A percentile compares a stretch with the other conserved stretches of the same genome.
phyloP scores from a whole-genome alignment of 495 filamentous ascomycete genomes.

The Penicillium tannophilum region DNA sequence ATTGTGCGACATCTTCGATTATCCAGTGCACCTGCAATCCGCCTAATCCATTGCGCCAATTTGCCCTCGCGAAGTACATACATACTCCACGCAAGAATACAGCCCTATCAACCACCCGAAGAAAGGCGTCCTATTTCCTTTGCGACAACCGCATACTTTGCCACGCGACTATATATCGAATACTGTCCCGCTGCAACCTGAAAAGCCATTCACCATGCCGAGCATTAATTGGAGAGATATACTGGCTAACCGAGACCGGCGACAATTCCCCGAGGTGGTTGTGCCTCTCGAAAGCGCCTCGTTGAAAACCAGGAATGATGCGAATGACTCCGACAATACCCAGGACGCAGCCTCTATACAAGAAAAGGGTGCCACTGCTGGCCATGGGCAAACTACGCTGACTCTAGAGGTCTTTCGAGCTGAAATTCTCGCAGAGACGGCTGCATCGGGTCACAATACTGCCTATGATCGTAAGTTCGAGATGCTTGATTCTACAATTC shows the following conservation, averaged over 20 bases:
- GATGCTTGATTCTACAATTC: neutral
- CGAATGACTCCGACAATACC: constrained; percentile 18
- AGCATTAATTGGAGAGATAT: constrained; percentile 38
- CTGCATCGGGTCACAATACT: constrained; percentile 48
- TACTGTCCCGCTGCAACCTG: neutral
- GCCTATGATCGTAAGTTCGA: constrained; percentile 57
- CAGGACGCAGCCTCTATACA: constrained; percentile 34
- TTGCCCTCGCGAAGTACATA: neutral
- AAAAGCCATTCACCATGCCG: neutral
- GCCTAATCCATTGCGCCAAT: neutral
- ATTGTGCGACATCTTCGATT: neutral
- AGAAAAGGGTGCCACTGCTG: constrained; percentile 36
- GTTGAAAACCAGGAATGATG: constrained; percentile 18
- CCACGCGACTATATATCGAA: neutral
- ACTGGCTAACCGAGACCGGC: constrained; percentile 45
- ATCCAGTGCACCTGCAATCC: neutral
- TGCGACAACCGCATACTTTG: neutral
- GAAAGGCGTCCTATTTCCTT: neutral
- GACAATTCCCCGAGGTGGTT: constrained; percentile 47
- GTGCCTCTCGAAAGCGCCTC: constrained; percentile 40
- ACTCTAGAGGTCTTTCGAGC: constrained; percentile 51
- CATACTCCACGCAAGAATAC: neutral
- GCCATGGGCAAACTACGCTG: constrained; percentile 29
- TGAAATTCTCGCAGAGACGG: constrained; percentile 50
- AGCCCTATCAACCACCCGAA: neutral